Evolutionary conservation across 2,329 filamentous ascomycete genomes (phyloP).

Genomic region (Aspergillus floridensis): DNA sequence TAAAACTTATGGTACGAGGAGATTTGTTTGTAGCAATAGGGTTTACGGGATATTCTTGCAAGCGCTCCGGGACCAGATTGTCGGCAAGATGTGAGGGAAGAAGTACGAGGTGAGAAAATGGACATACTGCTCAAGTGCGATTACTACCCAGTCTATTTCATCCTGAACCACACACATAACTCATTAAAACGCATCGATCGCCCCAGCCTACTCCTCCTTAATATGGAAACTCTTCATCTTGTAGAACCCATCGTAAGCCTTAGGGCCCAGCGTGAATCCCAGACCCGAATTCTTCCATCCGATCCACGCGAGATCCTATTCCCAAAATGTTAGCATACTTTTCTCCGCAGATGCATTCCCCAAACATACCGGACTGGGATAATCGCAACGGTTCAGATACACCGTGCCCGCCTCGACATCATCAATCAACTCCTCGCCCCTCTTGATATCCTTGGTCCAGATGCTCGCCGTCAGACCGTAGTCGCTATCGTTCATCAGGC

Average conservation of each 20-base stretch:
- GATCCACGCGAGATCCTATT: constrained; percentile 80
- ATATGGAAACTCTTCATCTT: constrained; percentile 93
- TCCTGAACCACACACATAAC: too few relatives aligned
- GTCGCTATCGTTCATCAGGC: constrained; percentile 86
- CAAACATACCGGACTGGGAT: constrained; percentile 73
- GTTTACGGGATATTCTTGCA: too few relatives aligned
- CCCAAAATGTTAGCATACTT: background rate
- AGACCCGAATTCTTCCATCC: constrained; percentile 94
- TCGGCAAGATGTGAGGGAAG: too few relatives aligned
- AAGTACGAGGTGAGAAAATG: too few relatives aligned
- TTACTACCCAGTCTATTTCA: too few relatives aligned
- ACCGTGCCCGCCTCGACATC: constrained; percentile 86
- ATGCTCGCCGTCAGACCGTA: constrained; percentile 90
- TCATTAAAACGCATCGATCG: background rate
- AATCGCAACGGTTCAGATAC: constrained; percentile 90
- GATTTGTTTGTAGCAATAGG: too few relatives aligned
- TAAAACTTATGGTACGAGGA: too few relatives aligned
- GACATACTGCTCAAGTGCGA: too few relatives aligned
- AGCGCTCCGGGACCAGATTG: too few relatives aligned
- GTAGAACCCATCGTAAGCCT: constrained; percentile 87
- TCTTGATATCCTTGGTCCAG: constrained; percentile 81
- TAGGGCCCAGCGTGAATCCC: constrained; percentile 78
- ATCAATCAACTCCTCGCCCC: constrained; percentile 71
- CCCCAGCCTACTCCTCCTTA: constrained; percentile 39
- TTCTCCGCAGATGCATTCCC: background rate